Evolutionary conservation across 331 rosid genomes (phyloP).

Genomic region (Telfairia occidentalis): DNA sequence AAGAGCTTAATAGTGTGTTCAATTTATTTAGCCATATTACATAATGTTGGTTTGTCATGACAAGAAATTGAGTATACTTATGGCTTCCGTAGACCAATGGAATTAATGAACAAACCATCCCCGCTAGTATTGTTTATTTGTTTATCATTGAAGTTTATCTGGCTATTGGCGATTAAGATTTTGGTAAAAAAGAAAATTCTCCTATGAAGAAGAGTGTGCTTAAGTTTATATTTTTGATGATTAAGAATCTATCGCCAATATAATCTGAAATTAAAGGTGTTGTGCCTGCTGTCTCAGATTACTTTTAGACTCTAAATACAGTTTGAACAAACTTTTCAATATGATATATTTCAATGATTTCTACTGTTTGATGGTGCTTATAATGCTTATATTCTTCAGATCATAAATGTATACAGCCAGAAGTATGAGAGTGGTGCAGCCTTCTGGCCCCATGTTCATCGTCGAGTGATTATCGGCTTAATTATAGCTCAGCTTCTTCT

Average conservation of each 20-base stretch:
- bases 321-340: background rate
- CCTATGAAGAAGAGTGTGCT: background rate
- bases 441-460: conserved; percentile 84
- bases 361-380: background rate
- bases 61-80: background rate
- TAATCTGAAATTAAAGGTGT: background rate
- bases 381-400: conserved; percentile 29
- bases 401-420: conserved; percentile 76
- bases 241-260: background rate
- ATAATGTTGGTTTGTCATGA: background rate
- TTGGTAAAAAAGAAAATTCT: background rate
- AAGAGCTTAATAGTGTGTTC: background rate
- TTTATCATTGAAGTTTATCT: background rate
- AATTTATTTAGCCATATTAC: background rate
- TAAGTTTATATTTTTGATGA: background rate
- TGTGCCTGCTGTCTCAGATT: background rate
- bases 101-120: background rate
- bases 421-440: conserved; percentile 83
- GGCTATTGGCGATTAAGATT: background rate
- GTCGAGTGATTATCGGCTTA: conserved; percentile 56
- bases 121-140: background rate
- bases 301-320: background rate
- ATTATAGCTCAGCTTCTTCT: conserved; percentile 59
- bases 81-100: background rate
- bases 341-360: background rate